Evolutionary conservation across 768 basidiomycete genomes (phyloP), one percentile per base, ranked within the genome.

Genomic region (Hortiboletus campestris): DNA sequence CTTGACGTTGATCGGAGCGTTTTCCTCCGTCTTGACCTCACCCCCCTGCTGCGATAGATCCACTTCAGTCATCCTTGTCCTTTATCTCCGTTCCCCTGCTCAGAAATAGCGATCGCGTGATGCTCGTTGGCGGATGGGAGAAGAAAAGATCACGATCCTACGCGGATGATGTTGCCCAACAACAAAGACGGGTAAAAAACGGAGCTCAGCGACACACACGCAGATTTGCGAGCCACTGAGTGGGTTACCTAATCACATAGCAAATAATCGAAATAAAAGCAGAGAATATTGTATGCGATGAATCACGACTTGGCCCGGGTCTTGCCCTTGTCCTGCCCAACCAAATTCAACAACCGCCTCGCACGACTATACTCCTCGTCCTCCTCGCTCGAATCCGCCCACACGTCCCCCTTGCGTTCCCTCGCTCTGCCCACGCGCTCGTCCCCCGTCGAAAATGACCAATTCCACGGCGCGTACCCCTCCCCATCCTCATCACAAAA

Each of bases 341-440:
- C 72, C 59, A 75, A 73, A 40, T 68, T 75, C 62, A 91, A 74
- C 67, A 86, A 50, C 53, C 60, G 74, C 72, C 78, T 80, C 51
- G 87, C 89, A 20, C 64, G 75, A 50, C 73, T 62, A 72, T 91
- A 91, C 67, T 78, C 84, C 56, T 79, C 84, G 64, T 89, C 87
- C 61, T 89, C 86, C 48, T 87, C 86, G 63, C 86, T 85, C 61
- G 88, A 89, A 62, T 92, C 86, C 56, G 79, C 78, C 90, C 89
- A 91, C 57, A 83, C 65, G 58, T 71, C 11, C 35, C 34, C 8
- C 20, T 28, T 19, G 1, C 8, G 12, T 14, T 38, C 16, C 19
- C 71, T 35, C 34, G 14, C 14, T 5, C 6, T 43, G 51, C 10
- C 20, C 72, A 2, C 36, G 49, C 38, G n/a, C 34, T 20, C 34